These are phyloP conservation scores for Phytophthora fragariaefolia DNA, from an alignment of 352 stramenopile species.

Conservation along the genomic window DNA sequence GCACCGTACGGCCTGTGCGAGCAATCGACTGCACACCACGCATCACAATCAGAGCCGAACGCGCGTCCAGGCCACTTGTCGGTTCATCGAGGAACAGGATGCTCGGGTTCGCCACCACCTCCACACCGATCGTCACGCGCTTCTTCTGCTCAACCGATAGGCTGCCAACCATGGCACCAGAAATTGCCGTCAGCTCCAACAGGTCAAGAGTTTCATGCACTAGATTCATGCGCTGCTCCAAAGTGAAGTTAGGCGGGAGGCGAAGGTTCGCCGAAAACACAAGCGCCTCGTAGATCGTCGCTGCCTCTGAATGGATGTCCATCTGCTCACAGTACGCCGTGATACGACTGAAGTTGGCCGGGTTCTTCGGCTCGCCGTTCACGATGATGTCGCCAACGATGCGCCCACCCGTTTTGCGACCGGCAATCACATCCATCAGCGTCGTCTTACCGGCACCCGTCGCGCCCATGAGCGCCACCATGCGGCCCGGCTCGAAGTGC, in stretches of 20 bases:
- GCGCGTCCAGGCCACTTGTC: slow-evolving; percentile 88
- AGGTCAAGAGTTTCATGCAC: slow-evolving; percentile 63
- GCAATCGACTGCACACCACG: too few relatives aligned
- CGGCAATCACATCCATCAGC: slow-evolving; percentile 62
- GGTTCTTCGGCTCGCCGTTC: too few relatives aligned
- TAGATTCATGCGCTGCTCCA: slow-evolving; percentile 46
- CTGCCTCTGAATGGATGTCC: too few relatives aligned
- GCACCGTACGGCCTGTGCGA: too few relatives aligned
- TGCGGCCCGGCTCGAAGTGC: slow-evolving; percentile 54
- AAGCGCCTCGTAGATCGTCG: slow-evolving; percentile 86
- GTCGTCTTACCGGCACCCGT: slow-evolving; percentile 70
- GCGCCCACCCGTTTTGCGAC: slow-evolving; percentile 56
- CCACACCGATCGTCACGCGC: slow-evolving; percentile 92
- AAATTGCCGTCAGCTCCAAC: slow-evolving; percentile 50
- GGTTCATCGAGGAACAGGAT: slow-evolving; percentile 95
- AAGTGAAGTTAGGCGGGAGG: slow-evolving; percentile 55
- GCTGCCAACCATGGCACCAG: slow-evolving; percentile 50
- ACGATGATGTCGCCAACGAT: slow-evolving; percentile 84
- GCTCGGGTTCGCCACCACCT: slow-evolving; percentile 94
- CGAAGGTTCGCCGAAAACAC: slow-evolving; percentile 87
- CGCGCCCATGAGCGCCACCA: too few relatives aligned
- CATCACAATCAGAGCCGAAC: too few relatives aligned
- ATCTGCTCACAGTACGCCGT: too few relatives aligned
- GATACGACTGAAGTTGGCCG: too few relatives aligned
- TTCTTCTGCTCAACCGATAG: slow-evolving; percentile 87